These are phyloP conservation scores for Oemleria cerasiformis DNA, from an alignment of 306 rosid genomes.

Conservation along the genomic window DNA sequence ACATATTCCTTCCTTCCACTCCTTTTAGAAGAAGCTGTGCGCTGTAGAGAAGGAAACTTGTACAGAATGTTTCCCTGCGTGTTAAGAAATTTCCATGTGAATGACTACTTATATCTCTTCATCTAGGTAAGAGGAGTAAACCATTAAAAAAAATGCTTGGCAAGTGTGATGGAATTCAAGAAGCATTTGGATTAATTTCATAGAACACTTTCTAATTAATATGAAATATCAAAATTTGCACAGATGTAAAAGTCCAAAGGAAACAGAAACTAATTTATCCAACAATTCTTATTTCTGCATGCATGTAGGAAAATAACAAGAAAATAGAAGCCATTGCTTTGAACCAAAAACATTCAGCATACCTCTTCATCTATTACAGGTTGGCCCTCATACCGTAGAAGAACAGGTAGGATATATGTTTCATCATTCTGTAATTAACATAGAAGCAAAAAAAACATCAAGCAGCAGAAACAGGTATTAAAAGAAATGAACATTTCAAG, in stretches of 20 bases:
- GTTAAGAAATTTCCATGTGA: conserved; percentile 28
- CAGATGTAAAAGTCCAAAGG: conserved; percentile 15
- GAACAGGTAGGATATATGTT: conserved; percentile 89
- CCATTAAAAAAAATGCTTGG: background rate
- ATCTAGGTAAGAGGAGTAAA: background rate
- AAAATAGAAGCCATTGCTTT: conserved; percentile 3
- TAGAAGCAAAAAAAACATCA: conserved; percentile 28
- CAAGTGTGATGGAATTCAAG: background rate
- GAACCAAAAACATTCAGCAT: conserved; percentile 31
- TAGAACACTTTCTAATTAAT: background rate
- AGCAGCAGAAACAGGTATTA: background rate
- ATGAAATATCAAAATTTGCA: conserved; percentile 13
- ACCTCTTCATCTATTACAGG: conserved; percentile 98
- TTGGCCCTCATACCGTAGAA: conserved; percentile 85
- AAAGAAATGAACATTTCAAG: background rate
- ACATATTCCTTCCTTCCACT: conserved; percentile 84
- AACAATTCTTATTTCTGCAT: background rate
- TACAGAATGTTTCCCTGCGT: conserved; percentile 96
- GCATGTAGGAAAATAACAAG: conserved; percentile 3
- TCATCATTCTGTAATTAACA: conserved; percentile 81
- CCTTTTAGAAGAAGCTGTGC: conserved; percentile 75
- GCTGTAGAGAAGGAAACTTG: conserved; percentile 90
- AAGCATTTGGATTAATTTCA: conserved; percentile 5
- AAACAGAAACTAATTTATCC: conserved; percentile 3
- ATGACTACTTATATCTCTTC: conserved; percentile 1